phyloP scores from a whole-genome alignment of 495 filamentous ascomycete genomes.

The Daldinia childiae region DNA sequence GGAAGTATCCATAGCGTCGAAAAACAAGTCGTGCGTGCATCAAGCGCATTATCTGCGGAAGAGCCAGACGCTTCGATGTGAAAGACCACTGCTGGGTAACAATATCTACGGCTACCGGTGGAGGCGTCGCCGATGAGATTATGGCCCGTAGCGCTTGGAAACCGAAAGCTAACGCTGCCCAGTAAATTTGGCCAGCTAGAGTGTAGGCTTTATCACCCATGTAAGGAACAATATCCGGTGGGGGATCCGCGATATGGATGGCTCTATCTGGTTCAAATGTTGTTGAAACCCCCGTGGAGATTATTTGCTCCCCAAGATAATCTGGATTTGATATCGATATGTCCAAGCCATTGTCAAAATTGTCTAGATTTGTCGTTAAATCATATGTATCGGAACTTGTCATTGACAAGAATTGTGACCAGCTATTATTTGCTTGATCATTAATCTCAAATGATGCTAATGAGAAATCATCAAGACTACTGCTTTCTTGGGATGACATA shows the following conservation, averaged over 20 bases:
- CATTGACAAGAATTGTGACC: slow-evolving; percentile 15
- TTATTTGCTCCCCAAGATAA: not conserved
- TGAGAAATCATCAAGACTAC: not conserved
- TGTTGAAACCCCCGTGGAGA: not conserved
- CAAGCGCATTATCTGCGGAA: slow-evolving; percentile 26
- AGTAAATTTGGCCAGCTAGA: slow-evolving; percentile 33
- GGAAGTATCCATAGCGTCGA: slow-evolving; percentile 27
- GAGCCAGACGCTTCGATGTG: slow-evolving; percentile 13
- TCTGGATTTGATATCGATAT: not conserved
- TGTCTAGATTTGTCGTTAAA: not conserved
- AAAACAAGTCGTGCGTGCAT: slow-evolving; percentile 36
- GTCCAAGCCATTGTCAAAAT: slow-evolving; percentile 12
- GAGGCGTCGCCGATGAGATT: slow-evolving; percentile 19
- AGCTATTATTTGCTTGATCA: slow-evolving; percentile 4
- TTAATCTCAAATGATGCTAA: not conserved
- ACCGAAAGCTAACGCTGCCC: slow-evolving; percentile 29
- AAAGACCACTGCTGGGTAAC: slow-evolving; percentile 1
- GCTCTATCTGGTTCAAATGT: slow-evolving; percentile 31
- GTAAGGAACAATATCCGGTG: slow-evolving; percentile 31
- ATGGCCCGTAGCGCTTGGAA: slow-evolving; percentile 30
- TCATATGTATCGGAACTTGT: not conserved
- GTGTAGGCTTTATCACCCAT: slow-evolving; percentile 26
- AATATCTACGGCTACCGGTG: slow-evolving; percentile 21
- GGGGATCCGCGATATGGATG: slow-evolving; percentile 25
- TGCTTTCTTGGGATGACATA: not conserved